Base-by-base conservation (phyloP, 164 flowering plant species). In the Amborella trichopoda region DNA sequence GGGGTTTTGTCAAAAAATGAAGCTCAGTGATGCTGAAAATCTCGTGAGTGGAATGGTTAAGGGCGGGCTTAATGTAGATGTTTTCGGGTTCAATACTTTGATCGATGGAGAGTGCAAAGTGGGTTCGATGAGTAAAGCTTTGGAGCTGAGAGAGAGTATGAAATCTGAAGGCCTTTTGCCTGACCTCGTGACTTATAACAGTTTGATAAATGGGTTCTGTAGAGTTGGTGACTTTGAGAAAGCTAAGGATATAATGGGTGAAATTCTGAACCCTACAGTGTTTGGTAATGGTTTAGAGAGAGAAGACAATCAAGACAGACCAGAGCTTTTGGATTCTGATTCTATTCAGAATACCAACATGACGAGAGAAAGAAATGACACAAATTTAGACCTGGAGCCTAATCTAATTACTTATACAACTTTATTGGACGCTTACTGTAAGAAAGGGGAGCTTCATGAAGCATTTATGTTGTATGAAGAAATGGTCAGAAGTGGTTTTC, bases 151-250 rank as follows among this genome's bases (percentile, higher is more conserved):
- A 53, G 71, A 58, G 56, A 63, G 53, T 13, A 77, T 71, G 84
- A 63, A 48, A 49, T 58, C 36, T 32, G 79, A 63, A 25, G 74
- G 71, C 11, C 8, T 70, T 4, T 25, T n/a, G 12, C 78, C 90
- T 19, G 89, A 83, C 48, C 70, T 74, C 44, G 72, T 83, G 27
- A 81, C 51, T 40, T 83, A 75, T 47, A 88, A 83, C 58, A 78
- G 77, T 38, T 46, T 90, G 67, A 71, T 90, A 22, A 48, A 73
- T 63, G 86, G 83, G 47, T 82, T 68, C 37, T 84, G 88, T 60
- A 64, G 50, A 50, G 59, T 42, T 16, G 83, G 86, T 23, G 76
- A 74, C 38, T 68, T 78, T 67, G 70, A 26, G 21, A 62, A 56
- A 46, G 94, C 95, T 8, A 70, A 68, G 58, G 52, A 26, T 49